Evolutionary conservation across 352 stramenopile species (phyloP), one percentile per base, ranked within the genome.

Genomic region (Phytopythium sindhum): DNA sequence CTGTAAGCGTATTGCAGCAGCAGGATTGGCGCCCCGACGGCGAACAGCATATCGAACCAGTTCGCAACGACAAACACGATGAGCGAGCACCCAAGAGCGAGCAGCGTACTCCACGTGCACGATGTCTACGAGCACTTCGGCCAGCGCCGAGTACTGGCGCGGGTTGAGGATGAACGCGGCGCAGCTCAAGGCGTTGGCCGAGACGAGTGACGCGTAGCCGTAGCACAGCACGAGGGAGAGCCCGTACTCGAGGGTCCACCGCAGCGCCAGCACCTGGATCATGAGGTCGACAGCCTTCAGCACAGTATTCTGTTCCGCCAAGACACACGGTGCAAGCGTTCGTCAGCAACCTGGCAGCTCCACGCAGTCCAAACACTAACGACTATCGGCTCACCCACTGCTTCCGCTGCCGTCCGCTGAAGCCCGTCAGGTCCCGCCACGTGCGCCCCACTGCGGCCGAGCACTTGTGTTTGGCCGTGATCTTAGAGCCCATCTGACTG

Each of bases 31-130:
- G 50, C 35, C 2, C 48, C 59, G 23, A 64, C 59, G 19, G 59
- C 59, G 39, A 64, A 58, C 2, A 64, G 15, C 59, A 64, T 57
- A 28, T 64, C 48, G 33, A 64, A 64, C 7, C 47, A 58, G 58
- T 15, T 48, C 2, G 1, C 21, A 26, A 9, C 12, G 14, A 10
- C 35, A 5, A 54, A 67, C 39, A 45, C 35, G 19, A 45, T 19
- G 11, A 42, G 37, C 14, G 14, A 55, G 11, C 2, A 2, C 68
- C 14, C 60, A 24, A 4, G n/a, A 53, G 31, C 61, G 45, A 31
- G 11, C 12, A 17, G 39, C n/a, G 14, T 23, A 17, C 35, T 4
- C 9, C 35, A 50, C 59, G 15, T 58, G 53, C 59, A 57, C 21
- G 8, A 48, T 58, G 33, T 64, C 59, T n/a, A 57, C 47, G 24